Base-by-base conservation (phyloP, 768 basidiomycete genomes). In the Holtermannia corniformis region DNA sequence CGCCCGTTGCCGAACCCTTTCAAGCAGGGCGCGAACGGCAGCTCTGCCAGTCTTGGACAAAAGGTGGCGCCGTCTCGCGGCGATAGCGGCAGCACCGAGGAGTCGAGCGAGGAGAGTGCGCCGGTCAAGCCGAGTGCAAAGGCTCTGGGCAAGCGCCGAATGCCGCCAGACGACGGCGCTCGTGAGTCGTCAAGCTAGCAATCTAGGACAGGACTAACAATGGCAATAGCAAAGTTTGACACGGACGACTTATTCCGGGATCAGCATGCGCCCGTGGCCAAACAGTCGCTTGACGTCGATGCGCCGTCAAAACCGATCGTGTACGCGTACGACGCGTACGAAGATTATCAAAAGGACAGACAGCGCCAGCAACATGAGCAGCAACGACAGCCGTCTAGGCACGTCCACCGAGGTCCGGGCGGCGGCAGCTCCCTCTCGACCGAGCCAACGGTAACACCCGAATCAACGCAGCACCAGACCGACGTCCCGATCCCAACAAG, bases 241-340 rank as follows among this genome's bases (percentile, higher is more conserved):
- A 75, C 79, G 0, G 79, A 82, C 56, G 81, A 82, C 49, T 71
- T 79, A 28, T 81, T 80, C 65, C 77, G 77, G 57, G 75, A 77
- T 32, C 75, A 77, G 44, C 60, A 60, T 10, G 74, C 44, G 14
- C 27, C 42, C 3, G 55, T 47, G 16, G 55, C 49, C 13, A n/a
- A 44, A 42, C 47, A 47, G 16, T n/a, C 44, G 20, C 53, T 51
- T 47, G 47, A 49, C 19, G 48, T 60, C 5, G 50, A 64, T 14
- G 65, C 65, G 14, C 70, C 68, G 2, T 46, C 54, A 32, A 67
- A 65, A 51, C 79, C 81, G 2, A 77, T 81, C 22, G 79, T 79
- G 13, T 91, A 84, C 72, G 87, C 85, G n/a, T 95, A 95, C 69
- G 90, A 95, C 67, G 90, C 90, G 0, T 87, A 84, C 4, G 87